Evolutionary conservation across 257 asterid species (phyloP).

Genomic region (Przewalskia tangutica): DNA sequence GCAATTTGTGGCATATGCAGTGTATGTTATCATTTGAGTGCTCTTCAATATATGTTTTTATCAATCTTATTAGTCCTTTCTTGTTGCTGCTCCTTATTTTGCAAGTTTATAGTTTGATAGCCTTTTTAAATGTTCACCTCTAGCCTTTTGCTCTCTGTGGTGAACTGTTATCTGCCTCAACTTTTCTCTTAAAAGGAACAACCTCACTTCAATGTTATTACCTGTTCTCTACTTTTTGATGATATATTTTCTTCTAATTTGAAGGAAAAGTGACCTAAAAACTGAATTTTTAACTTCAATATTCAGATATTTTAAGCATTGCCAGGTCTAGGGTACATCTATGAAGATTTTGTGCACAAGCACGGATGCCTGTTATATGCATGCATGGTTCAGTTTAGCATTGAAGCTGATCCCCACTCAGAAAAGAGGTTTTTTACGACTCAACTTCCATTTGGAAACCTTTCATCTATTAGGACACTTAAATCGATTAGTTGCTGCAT

Average conservation of each 20-base stretch:
- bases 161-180: not conserved
- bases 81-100: not conserved
- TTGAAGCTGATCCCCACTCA: not conserved
- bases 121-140: not conserved
- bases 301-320: not conserved
- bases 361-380: not conserved
- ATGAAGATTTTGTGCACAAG: not conserved
- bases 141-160: not conserved
- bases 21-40: constrained; percentile 38
- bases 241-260: not conserved
- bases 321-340: not conserved
- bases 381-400: not conserved
- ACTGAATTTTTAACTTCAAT: not conserved
- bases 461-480: not conserved
- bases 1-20: constrained; percentile 88
- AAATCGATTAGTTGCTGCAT: not conserved
- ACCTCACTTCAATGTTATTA: not conserved
- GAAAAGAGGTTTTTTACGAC: not conserved
- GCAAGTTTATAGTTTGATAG: not conserved
- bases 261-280: not conserved
- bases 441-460: not conserved
- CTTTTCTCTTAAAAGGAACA: not conserved
- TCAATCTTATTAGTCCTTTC: not conserved
- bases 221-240: not conserved
- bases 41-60: not conserved